phyloP scores from a whole-genome alignment of 352 stramenopile genomes.

The Aphanomyces astaci region DNA sequence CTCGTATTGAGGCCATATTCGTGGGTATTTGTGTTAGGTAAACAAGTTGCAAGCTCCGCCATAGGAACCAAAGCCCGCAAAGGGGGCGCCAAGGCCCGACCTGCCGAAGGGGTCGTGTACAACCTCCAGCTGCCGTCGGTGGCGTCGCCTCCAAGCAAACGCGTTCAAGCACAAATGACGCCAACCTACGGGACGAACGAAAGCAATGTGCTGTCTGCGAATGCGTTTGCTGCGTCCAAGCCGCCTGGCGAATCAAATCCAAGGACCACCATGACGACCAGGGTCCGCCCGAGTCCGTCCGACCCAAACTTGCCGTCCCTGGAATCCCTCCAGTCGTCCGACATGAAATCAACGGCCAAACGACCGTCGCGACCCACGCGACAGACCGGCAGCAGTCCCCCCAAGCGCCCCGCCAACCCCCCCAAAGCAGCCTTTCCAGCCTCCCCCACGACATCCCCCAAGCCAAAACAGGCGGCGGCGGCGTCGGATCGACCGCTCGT shows the following conservation, averaged over 20 bases:
- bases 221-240: conserved; percentile 8
- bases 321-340: neutral
- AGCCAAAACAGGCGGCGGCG: neutral
- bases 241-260: neutral
- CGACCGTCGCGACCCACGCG: no score
- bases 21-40: no score
- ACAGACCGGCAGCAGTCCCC: no score
- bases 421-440: neutral
- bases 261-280: neutral
- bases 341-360: no score
- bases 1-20: no score
- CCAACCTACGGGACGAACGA: neutral
- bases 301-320: conserved; percentile 1
- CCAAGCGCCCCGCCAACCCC: no score
- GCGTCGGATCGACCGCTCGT: no score
- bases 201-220: conserved; percentile 5
- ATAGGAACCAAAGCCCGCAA: neutral
- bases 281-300: neutral
- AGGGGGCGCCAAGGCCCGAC: neutral
- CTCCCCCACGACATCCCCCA: neutral
- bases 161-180: neutral
- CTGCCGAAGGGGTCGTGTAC: conserved; percentile 1
- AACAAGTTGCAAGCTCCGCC: no score
- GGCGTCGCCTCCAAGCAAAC: neutral
- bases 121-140: neutral